Conservation (phyloP, 1,284 basidiomycete species). For the Omphalotus olearius region DNA sequence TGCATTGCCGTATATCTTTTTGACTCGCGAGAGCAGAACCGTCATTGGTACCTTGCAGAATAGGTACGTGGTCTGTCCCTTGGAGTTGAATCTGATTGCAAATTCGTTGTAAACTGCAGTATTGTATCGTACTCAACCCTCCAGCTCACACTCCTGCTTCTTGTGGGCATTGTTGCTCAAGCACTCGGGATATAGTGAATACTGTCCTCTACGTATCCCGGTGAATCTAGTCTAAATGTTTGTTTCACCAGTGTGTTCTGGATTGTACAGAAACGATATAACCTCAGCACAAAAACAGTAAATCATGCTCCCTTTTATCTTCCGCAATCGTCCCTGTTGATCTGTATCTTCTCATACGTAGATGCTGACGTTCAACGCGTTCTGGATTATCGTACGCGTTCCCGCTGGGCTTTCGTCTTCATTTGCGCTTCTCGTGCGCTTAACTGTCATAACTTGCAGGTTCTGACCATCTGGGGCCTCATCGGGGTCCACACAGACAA, state of each 20-base stretch:
- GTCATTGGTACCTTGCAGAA: slow-evolving; percentile 79
- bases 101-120: slow-evolving; percentile 24
- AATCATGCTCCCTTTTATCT: slow-evolving; percentile 18
- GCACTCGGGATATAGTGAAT: slow-evolving; percentile 71
- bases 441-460: slow-evolving; percentile 26
- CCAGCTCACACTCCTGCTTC: slow-evolving; percentile 65
- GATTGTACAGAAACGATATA: slow-evolving; percentile 71
- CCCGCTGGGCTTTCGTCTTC: not conserved
- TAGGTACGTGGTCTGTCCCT: slow-evolving; percentile 35
- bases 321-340: not conserved
- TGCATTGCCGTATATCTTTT: not conserved
- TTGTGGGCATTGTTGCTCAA: slow-evolving; percentile 75
- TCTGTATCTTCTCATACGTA: slow-evolving; percentile 21
- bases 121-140: slow-evolving; percentile 65
- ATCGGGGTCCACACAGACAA: slow-evolving; percentile 71
- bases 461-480: slow-evolving; percentile 73
- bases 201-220: not conserved
- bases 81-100: not conserved
- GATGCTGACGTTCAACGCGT: slow-evolving; percentile 71
- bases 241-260: slow-evolving; percentile 58
- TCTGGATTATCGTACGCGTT: slow-evolving; percentile 62
- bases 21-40: slow-evolving; percentile 39
- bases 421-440: not conserved
- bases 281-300: slow-evolving; percentile 69
- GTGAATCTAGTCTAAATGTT: not conserved